Evolutionary conservation across 306 rosid genomes (phyloP), one percentile per base, ranked within the genome.

Genomic region (Cucurbita moschata): DNA sequence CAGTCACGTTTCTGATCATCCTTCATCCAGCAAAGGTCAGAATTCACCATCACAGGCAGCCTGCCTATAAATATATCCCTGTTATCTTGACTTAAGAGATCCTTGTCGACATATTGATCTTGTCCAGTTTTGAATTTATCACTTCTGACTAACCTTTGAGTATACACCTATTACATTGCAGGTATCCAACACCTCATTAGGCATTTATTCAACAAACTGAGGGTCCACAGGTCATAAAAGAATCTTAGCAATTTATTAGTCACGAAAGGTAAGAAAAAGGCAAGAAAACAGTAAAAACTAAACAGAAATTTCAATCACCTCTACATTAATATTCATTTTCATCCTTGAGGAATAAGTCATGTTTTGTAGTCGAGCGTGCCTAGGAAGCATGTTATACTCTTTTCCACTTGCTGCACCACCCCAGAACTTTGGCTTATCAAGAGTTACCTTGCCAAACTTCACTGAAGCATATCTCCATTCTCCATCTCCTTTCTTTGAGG

Each of bases 361-460:
- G 78, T 92, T 95, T 83, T 91, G 99, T 26, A 95, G 80, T 3
- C 99, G 79, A 18, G 99, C 99, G 74, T 91, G 97, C 65, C 96
- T 82, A 0, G 99, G 99, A 66, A 91, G 84, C 96, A 95, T 79
- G 50, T 88, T 81, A 42, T 79, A 81, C 75, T 89, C 96, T 10
- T 78, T 82, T 4, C 76, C 77, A 42, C 82, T 85, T n/a, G 77
- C 88, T 10, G 83, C 85, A 15, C 95, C 92, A 35, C 91, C 89
- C 92, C 92, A 94, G 62, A 89, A 89, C 72, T 35, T 89, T 23
- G 99, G 99, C 12, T 44, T 76, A 8, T 85, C 92, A 8, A 94
- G 91, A 30, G 79, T 83, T 1, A 91, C 91, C 60, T 83, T 80
- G 11, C 99, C 97, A 76, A 94, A 94, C 81, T 64, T 83, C 5